A percentile compares a stretch with the other conserved stretches of the same genome.
Evolutionary conservation across 2,329 filamentous ascomycete species (phyloP).

Genomic region (Cadophora sp.): DNA sequence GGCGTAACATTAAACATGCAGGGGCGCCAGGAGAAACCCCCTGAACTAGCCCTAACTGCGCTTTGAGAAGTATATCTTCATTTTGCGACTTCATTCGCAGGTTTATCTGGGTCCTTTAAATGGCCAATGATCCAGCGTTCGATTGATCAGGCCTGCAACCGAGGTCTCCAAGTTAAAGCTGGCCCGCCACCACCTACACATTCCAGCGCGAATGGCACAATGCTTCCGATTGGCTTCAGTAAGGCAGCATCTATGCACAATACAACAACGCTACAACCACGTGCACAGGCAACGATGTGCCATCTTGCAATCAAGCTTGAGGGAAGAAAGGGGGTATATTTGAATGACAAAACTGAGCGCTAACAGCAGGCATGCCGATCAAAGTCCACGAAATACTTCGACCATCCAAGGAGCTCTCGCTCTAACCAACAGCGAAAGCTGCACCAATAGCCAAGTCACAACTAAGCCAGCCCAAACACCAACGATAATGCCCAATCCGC

Average conservation of each 20-base stretch:
- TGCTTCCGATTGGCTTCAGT: too few relatives aligned
- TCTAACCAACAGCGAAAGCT: slow-evolving; percentile 30
- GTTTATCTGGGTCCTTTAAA: not conserved
- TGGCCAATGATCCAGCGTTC: not conserved
- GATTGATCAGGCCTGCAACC: not conserved
- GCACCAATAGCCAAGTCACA: slow-evolving; percentile 39
- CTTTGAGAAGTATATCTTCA: not conserved
- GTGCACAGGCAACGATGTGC: too few relatives aligned
- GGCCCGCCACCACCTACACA: too few relatives aligned
- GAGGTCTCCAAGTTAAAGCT: too few relatives aligned
- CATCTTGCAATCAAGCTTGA: too few relatives aligned
- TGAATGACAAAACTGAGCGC: not conserved
- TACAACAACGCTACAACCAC: too few relatives aligned
- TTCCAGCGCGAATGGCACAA: too few relatives aligned
- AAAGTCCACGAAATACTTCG: not conserved
- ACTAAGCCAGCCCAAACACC: slow-evolving; percentile 41
- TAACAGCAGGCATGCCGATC: not conserved
- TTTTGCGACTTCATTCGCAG: not conserved
- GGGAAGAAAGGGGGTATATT: not conserved
- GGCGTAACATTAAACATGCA: not conserved
- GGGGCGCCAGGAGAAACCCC: not conserved
- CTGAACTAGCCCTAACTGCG: not conserved
- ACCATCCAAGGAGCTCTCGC: slow-evolving; percentile 22
- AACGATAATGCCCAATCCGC: slow-evolving; percentile 38
- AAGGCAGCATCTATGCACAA: too few relatives aligned